These are phyloP conservation scores for Rubia balearica DNA, from an alignment of 305 asterid genomes.

Conservation along the genomic window DNA sequence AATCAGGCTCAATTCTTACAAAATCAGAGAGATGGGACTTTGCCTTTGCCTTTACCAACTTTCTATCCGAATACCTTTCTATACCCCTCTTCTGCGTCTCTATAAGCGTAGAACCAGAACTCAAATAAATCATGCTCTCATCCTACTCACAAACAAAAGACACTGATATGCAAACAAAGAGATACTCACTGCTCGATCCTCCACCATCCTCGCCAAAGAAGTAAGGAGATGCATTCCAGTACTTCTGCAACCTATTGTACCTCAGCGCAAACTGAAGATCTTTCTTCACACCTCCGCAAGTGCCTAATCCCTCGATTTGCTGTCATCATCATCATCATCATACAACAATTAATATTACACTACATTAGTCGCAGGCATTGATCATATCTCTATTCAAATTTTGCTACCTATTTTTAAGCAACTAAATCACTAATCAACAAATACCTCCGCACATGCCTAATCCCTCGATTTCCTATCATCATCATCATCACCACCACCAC, in stretches of 20 bases:
- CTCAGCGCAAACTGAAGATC: conserved; percentile 27
- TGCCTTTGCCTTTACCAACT: conserved; percentile 17
- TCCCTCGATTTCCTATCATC: conserved; percentile 41
- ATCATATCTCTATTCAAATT: background rate
- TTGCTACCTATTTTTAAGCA: background rate
- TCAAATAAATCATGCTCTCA: background rate
- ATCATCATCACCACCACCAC: background rate
- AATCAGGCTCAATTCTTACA: conserved; percentile 34
- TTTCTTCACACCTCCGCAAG: conserved; percentile 28
- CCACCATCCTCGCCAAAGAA: conserved; percentile 37
- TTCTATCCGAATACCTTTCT: conserved; percentile 50
- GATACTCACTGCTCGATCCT: conserved; percentile 31
- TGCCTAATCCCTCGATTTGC: conserved; percentile 47
- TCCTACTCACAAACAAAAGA: background rate
- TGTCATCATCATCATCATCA: conserved; percentile 12
- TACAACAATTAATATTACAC: background rate
- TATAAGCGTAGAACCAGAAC: conserved; percentile 23
- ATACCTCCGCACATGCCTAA: conserved; percentile 32
- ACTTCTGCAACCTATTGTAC: conserved; percentile 36
- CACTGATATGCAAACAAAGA: background rate
- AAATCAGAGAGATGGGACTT: conserved; percentile 43
- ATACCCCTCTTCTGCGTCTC: conserved; percentile 41
- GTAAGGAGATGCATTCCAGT: conserved; percentile 43
- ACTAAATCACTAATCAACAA: background rate
- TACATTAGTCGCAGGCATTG: background rate